These are phyloP conservation scores for Chloroidium sp. DNA, from an alignment of 163 green algal genomes.

Conservation along the genomic window DNA sequence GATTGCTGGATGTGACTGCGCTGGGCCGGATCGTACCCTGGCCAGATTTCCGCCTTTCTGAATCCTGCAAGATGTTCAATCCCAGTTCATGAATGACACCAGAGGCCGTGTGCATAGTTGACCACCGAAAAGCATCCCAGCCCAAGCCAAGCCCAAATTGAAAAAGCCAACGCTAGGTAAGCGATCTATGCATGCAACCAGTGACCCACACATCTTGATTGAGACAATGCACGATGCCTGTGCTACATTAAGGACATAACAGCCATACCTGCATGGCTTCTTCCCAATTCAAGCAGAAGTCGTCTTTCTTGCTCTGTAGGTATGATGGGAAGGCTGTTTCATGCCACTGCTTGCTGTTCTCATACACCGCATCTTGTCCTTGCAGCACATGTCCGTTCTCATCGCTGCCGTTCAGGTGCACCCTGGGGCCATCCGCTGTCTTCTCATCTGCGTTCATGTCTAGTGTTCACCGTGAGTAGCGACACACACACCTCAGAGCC, in stretches of 20 bases:
- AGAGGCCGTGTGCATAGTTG: background rate
- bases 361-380: too few relatives aligned
- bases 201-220: background rate
- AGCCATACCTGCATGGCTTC: constrained; percentile 20
- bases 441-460: too few relatives aligned
- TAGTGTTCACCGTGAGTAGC: too few relatives aligned
- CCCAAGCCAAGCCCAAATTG: background rate
- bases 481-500: too few relatives aligned
- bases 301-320: constrained; percentile 28
- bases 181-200: background rate
- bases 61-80: background rate
- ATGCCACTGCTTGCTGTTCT: constrained; percentile 18
- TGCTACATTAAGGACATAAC: background rate
- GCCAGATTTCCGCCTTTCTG: too few relatives aligned
- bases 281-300: constrained; percentile 27
- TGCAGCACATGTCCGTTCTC: too few relatives aligned
- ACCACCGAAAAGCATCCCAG: background rate
- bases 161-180: background rate
- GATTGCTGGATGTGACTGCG: too few relatives aligned
- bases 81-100: background rate
- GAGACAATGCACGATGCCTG: background rate
- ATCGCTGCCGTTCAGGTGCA: too few relatives aligned
- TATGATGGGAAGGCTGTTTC: constrained; percentile 40
- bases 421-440: too few relatives aligned
- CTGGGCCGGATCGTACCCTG: too few relatives aligned